Conservation (phyloP, 75 land plant genomes). For the Chamaecyparis obtusa region DNA sequence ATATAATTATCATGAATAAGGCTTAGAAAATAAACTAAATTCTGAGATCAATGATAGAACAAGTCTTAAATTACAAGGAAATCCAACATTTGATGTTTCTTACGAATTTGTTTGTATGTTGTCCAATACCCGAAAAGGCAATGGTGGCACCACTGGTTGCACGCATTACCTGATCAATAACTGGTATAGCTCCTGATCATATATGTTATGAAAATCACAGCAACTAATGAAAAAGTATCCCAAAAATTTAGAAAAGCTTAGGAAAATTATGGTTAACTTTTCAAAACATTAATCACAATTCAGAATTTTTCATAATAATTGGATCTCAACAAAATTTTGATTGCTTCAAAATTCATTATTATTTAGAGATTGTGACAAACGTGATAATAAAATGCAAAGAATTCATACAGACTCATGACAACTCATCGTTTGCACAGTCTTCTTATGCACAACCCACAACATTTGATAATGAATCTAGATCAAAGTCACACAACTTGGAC, state of each 20-base stretch:
- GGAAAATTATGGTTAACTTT: background rate
- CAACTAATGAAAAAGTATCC: background rate
- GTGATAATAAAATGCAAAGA: background rate
- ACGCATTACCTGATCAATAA: slow-evolving; percentile 62
- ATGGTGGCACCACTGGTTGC: slow-evolving; percentile 77
- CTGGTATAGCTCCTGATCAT: slow-evolving; percentile 72
- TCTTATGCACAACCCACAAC: background rate
- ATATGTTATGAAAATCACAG: background rate
- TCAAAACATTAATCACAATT: background rate
- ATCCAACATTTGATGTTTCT: slow-evolving; percentile 9
- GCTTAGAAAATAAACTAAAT: slow-evolving; percentile 1
- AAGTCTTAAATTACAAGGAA: background rate
- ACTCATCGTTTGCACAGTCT: background rate
- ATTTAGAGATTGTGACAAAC: background rate
- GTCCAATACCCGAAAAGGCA: slow-evolving; percentile 66
- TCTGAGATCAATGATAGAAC: background rate
- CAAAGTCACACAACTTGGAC: background rate
- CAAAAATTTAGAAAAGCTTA: background rate
- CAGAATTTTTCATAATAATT: background rate
- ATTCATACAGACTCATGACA: background rate
- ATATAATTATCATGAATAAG: background rate
- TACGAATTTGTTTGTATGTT: slow-evolving; percentile 69
- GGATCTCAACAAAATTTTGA: background rate
- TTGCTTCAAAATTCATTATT: background rate
- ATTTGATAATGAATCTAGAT: background rate